Percentiles rank a stretch among this genome's conserved stretches.
These are phyloP conservation scores for Globisporangium middletonii DNA, from an alignment of 352 stramenopile species.

Conservation along the genomic window DNA sequence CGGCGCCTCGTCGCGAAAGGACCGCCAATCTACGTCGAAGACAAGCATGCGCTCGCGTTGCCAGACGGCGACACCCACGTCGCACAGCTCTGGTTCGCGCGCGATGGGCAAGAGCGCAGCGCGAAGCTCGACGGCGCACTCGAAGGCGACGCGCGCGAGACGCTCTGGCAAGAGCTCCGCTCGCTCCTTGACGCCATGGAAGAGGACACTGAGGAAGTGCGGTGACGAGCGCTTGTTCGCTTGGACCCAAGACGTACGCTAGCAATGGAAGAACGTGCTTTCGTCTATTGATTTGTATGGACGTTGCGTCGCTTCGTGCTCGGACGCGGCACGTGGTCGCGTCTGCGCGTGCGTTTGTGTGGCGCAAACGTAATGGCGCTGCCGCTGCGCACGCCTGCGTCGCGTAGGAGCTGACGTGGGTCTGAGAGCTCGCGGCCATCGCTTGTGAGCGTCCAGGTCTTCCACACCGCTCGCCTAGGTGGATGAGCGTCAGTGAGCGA, in stretches of 20 bases:
- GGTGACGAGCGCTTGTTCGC: slow-evolving; percentile 15
- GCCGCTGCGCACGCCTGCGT: slow-evolving; percentile 6
- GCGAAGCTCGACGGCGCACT: slow-evolving; percentile 86
- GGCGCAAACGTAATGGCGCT: slow-evolving; percentile 13
- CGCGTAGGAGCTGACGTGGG: slow-evolving; percentile 6
- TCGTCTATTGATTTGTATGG: background rate
- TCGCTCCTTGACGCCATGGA: slow-evolving; percentile 73
- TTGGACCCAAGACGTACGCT: background rate
- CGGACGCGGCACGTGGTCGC: background rate
- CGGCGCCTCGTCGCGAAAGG: slow-evolving; percentile 86
- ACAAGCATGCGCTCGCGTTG: slow-evolving; percentile 88
- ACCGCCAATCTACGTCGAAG: slow-evolving; percentile 89
- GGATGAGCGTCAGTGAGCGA: background rate
- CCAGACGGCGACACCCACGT: slow-evolving; percentile 89
- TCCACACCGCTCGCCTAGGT: slow-evolving; percentile 18
- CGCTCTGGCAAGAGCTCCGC: slow-evolving; percentile 64
- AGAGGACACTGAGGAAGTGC: slow-evolving; percentile 71
- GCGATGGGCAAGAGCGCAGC: slow-evolving; percentile 70
- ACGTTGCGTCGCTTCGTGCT: background rate
- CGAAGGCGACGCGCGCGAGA: slow-evolving; percentile 80
- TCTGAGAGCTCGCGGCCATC: slow-evolving; percentile 11
- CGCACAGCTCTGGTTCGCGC: slow-evolving; percentile 85
- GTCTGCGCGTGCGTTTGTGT: background rate
- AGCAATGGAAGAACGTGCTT: background rate
- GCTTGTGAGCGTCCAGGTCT: slow-evolving; percentile 12